Evolutionary conservation across 2,329 filamentous ascomycete species (phyloP).

Genomic region (Cordyceps militaris): DNA sequence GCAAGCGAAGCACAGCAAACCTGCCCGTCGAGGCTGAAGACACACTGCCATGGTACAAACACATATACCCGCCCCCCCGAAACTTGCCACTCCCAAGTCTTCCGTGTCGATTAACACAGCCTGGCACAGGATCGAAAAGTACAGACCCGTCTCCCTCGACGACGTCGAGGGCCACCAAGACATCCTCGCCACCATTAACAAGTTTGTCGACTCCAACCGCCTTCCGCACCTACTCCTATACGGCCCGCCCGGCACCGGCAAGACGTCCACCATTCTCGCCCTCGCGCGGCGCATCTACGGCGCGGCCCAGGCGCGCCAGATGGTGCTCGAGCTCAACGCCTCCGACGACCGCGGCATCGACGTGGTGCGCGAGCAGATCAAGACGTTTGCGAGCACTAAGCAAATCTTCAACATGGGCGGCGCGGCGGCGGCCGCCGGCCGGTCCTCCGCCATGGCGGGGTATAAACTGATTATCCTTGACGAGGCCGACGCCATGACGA

Average conservation of each 20-base stretch:
- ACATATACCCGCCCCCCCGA: neutral
- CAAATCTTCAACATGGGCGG: constrained; percentile 76
- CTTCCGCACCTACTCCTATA: constrained; percentile 95
- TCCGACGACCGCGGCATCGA: constrained; percentile 97
- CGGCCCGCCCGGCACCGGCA: constrained; percentile 91
- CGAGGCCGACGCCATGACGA: constrained; percentile 99
- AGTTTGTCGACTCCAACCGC: constrained; percentile 90
- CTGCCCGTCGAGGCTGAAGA: constrained; percentile 91
- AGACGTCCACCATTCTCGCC: constrained; percentile 93
- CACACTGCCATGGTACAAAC: constrained; percentile 74
- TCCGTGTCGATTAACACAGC: neutral
- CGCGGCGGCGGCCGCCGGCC: constrained; percentile 26
- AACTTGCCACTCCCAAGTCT: neutral
- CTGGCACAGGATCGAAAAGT: constrained; percentile 82
- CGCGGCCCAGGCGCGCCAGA: constrained; percentile 85
- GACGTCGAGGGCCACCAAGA: constrained; percentile 97
- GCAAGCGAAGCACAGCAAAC: constrained; percentile 88
- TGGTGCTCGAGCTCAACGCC: constrained; percentile 96
- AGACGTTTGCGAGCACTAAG: constrained; percentile 96
- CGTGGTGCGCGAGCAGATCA: constrained; percentile 97
- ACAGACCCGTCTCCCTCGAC: constrained; percentile 77
- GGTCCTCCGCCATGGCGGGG: constrained; percentile 49
- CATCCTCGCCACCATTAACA: constrained; percentile 95
- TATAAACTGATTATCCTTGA: constrained; percentile 98
- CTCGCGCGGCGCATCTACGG: constrained; percentile 92